A percentile compares a stretch with the other conserved stretches of the same genome.
Evolutionary conservation across 257 asterid species (phyloP).

Genomic region (Solanum chaucha): DNA sequence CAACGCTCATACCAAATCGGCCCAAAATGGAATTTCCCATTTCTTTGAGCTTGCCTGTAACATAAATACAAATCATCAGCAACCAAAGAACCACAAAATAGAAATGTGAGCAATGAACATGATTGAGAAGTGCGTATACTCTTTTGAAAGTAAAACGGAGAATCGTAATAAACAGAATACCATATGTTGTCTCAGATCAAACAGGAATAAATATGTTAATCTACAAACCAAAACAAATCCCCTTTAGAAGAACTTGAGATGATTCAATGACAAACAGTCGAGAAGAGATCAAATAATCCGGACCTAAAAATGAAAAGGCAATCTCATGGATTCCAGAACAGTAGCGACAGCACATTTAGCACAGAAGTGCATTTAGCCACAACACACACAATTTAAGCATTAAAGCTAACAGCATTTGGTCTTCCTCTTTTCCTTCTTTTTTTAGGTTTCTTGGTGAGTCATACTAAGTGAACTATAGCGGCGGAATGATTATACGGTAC

Average conservation of each 20-base stretch:
- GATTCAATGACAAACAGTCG: background rate
- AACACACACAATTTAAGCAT: background rate
- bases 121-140: background rate
- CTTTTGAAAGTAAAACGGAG: background rate
- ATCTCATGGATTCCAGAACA: background rate
- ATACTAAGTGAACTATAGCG: background rate
- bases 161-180: background rate
- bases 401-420: background rate
- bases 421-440: background rate
- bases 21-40: slow-evolving; percentile 88
- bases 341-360: background rate
- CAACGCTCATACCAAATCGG: slow-evolving; percentile 88
- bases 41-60: slow-evolving; percentile 77
- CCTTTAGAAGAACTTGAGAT: background rate
- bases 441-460: background rate
- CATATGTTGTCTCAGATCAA: background rate
- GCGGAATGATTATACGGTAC: background rate
- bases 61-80: background rate
- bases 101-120: background rate
- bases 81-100: background rate
- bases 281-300: background rate
- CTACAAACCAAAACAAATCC: background rate
- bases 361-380: background rate
- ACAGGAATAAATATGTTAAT: background rate
- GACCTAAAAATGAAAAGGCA: background rate